A percentile compares a stretch with the other conserved stretches of the same genome.
Evolutionary conservation across 192 early-diverging fungal species (phyloP).

Genomic region (Rhizoclosmatium globosum): DNA sequence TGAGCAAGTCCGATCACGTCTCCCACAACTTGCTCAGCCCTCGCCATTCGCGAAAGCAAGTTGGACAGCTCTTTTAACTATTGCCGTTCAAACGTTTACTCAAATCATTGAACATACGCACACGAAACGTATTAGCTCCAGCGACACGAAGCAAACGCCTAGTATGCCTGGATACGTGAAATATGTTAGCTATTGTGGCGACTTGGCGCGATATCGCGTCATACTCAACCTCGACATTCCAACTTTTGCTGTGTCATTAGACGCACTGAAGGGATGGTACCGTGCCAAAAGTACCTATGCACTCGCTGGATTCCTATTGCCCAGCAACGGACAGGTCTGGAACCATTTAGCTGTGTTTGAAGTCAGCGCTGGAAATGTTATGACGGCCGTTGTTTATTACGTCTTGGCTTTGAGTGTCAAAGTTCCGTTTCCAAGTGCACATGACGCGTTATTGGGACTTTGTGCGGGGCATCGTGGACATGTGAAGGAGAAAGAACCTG

Average conservation of each 20-base stretch:
- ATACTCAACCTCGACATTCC: conserved; percentile 7
- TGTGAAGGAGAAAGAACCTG: conserved; percentile 8
- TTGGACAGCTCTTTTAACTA: conserved; percentile 39
- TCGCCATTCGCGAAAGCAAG: conserved; percentile 11
- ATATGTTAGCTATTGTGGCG: conserved; percentile 43
- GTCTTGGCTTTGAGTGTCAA: conserved; percentile 46
- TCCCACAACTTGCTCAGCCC: conserved; percentile 9
- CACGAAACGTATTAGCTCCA: conserved; percentile 1
- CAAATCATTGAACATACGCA: conserved; percentile 1
- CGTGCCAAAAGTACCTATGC: conserved; percentile 31
- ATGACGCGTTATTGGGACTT: conserved; percentile 40
- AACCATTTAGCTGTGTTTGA: conserved; percentile 51
- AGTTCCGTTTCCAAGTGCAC: conserved; percentile 42
- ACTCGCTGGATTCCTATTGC: conserved; percentile 41
- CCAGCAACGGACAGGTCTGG: conserved; percentile 47
- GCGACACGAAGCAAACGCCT: conserved; percentile 15
- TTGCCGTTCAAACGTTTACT: conserved; percentile 31
- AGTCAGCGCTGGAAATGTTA: conserved; percentile 14
- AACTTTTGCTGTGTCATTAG: not conserved
- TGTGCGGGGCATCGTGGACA: conserved; percentile 12
- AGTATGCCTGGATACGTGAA: conserved; percentile 41
- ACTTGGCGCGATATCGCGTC: conserved; percentile 45
- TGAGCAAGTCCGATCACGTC: conserved; percentile 30
- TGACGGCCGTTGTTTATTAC: conserved; percentile 37
- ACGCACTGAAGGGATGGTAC: conserved; percentile 35